phyloP scores from a whole-genome alignment of 83 land plant species.

The Isoetes engelmannii region DNA sequence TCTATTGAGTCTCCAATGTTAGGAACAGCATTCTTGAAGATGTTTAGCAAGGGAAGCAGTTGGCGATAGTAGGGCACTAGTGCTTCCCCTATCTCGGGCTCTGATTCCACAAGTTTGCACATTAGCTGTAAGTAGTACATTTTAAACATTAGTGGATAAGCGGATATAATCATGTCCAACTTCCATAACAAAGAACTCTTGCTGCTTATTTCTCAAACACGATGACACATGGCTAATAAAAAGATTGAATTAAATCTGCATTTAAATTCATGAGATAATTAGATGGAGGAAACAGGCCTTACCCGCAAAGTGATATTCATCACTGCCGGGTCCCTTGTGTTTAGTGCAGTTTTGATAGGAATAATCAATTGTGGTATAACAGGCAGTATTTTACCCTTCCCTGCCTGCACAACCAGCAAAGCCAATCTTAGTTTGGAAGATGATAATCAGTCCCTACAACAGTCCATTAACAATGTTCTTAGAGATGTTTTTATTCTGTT shows the following conservation, averaged over 20 bases:
- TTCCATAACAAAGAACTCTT: no score
- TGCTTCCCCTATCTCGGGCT: constrained; percentile 31
- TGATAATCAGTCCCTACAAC: neutral
- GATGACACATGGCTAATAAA: no score
- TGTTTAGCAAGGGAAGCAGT: constrained; percentile 32
- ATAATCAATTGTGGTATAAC: constrained; percentile 9
- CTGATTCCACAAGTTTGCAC: constrained; percentile 36
- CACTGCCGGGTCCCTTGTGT: constrained; percentile 11
- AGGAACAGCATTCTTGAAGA: constrained; percentile 28
- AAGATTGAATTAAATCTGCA: neutral
- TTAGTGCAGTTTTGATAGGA: constrained; percentile 11
- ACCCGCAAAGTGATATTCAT: constrained; percentile 14
- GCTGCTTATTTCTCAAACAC: no score
- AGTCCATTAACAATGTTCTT: neutral
- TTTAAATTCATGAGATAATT: neutral
- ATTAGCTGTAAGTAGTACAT: constrained; percentile 22
- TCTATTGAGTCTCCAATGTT: constrained; percentile 36
- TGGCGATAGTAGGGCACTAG: constrained; percentile 40
- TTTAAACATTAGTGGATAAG: neutral
- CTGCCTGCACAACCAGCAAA: constrained; percentile 7
- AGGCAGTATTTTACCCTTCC: constrained; percentile 12
- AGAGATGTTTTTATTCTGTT: neutral
- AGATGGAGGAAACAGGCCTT: neutral
- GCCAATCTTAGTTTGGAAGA: no score
- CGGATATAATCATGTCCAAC: neutral